phyloP scores from a whole-genome alignment of 495 filamentous ascomycete genomes.

The Sordaria brevicollis region DNA sequence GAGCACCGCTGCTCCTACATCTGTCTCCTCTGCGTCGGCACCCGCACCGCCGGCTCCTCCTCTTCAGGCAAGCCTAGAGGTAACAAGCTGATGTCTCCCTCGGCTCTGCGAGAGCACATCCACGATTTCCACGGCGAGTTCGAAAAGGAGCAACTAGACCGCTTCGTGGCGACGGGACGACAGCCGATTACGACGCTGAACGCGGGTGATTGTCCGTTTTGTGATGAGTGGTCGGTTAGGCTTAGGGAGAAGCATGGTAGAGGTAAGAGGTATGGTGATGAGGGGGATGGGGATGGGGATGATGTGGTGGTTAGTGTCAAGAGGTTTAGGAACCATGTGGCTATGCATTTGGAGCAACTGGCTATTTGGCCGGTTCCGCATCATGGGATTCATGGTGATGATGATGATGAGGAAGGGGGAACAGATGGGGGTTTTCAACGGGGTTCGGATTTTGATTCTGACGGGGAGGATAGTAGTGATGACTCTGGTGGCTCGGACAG shows the following conservation, averaged over 20 bases:
- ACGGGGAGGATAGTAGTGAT: too few species aligned
- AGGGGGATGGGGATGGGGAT: neutral
- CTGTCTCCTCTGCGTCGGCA: conserved; percentile 20
- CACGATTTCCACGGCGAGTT: neutral
- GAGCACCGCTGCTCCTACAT: conserved; percentile 15
- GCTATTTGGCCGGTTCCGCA: too few species aligned
- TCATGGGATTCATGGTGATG: too few species aligned
- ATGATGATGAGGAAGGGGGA: too few species aligned
- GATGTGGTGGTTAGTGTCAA: neutral
- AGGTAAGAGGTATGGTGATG: neutral
- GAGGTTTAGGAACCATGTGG: conserved; percentile 10
- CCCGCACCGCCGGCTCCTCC: too few species aligned
- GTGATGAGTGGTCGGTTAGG: conserved; percentile 6
- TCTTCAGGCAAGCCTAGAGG: too few species aligned
- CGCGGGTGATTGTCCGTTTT: conserved; percentile 3
- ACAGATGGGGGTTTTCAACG: too few species aligned
- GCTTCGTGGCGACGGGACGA: neutral
- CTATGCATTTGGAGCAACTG: conserved; percentile 7
- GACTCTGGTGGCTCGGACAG: too few species aligned
- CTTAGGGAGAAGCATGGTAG: neutral
- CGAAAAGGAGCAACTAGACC: neutral
- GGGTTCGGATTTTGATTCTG: too few species aligned
- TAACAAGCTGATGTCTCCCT: too few species aligned
- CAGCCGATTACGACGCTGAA: neutral
- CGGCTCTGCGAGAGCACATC: too few species aligned